Evolutionary conservation across 1,139 yeast species (phyloP).

Genomic region (Geotrichum klebahnii): DNA sequence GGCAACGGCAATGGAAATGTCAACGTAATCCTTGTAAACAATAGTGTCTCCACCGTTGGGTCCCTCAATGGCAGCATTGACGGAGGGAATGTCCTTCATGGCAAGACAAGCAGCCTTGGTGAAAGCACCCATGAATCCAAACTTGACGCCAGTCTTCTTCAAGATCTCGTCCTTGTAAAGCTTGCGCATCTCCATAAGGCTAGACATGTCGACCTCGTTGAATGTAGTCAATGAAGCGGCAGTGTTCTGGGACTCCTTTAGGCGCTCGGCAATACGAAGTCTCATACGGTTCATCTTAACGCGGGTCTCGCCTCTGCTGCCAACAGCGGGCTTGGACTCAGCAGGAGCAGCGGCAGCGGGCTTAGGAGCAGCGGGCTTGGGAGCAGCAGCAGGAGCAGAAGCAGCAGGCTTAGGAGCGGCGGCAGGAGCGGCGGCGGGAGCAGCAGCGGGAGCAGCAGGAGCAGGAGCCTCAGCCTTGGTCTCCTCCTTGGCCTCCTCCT

Average conservation of each 20-base stretch:
- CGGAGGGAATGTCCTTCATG: conserved; percentile 91
- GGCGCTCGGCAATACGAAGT: conserved; percentile 96
- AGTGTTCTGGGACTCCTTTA: conserved; percentile 98
- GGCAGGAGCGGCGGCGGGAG: conserved; percentile 24
- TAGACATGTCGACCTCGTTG: conserved; percentile 96
- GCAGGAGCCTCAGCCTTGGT: conserved; percentile 34
- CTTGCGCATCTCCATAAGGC: conserved; percentile 90
- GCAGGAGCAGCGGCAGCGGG: conserved; percentile 36
- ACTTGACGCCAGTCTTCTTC: conserved; percentile 88
- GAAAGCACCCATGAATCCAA: conserved; percentile 99
- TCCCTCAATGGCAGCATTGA: conserved; percentile 87
- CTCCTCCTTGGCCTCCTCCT: conserved; percentile 31
- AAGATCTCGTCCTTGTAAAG: conserved; percentile 93
- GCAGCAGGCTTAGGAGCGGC: conserved; percentile 27
- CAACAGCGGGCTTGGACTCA: conserved; percentile 47
- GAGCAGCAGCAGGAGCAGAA: conserved; percentile 28
- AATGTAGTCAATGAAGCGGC: conserved; percentile 97
- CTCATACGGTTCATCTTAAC: conserved; percentile 99
- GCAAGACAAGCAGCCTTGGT: conserved; percentile 92
- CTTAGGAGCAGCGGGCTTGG: conserved; percentile 34
- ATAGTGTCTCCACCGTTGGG: conserved; percentile 73
- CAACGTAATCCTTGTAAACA: conserved; percentile 94
- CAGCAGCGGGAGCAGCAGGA: conserved; percentile 27
- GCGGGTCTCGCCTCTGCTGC: conserved; percentile 77
- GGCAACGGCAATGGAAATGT: conserved; percentile 94